Base-by-base conservation (phyloP, 2,329 filamentous ascomycete species). In the Torrubiella hemipterigena region DNA sequence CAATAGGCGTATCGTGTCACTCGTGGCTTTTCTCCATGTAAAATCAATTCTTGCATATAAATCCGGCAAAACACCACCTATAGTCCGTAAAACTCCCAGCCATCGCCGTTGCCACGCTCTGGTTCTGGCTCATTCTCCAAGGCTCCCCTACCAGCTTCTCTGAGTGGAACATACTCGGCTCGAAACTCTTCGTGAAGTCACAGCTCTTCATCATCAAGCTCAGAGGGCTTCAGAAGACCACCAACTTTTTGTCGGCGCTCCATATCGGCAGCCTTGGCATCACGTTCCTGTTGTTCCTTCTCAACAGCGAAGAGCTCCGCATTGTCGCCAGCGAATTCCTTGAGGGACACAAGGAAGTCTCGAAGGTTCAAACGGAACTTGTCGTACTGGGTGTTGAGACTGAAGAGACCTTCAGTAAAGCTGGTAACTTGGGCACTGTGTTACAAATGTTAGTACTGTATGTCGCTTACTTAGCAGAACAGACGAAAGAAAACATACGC, bases 281-380 rank as follows among this genome's bases (percentile, higher is more conserved):
- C 83, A 42, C 76, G 77, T 38, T 89, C 80, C 41, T 86, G 85
- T 55, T 93, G 81, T 58, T 98, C 91, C 56, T 93, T 86, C 56
- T 98, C 91, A 36, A 94, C 87, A 4, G 82, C 77, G 57, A 81
- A 98, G 8, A 98, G 69, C 51, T 98, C 91, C 1, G 89, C 76
- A 47, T 96, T 95, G 58, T 98, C 91, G 31, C 84, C 91, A 1
- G 85, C 78, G 40, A 96, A 98, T 58, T 98, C 93, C 61, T 95
- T 94, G 44, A 98, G 67, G 15, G 87, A 93, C 47, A 98, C 93
- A 44, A 98, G 64, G 73, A 98, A 98, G 59, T 98, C 91, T 42
- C 91, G 85, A 31, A 98, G 66, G 48, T 93, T 86, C 33, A 94
- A 75, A 55, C 94, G 93, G 77, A 98, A 98, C 54, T 86, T 86